phyloP scores from a whole-genome alignment of 768 basidiomycete species.

The Lentinula detonsa region DNA sequence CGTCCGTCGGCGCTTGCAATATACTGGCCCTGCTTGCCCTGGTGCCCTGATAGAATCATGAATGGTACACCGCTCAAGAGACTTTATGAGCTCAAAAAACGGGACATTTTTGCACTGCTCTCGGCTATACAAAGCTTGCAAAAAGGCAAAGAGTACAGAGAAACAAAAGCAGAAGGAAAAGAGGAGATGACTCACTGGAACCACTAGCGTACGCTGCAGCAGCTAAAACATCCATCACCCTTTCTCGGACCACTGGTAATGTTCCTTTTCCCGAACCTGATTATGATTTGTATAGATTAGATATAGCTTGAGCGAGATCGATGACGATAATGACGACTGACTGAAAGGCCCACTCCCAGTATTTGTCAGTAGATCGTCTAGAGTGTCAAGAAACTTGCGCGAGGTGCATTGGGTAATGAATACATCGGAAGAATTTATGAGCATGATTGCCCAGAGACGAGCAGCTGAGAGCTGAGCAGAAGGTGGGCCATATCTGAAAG shows the following conservation, averaged over 20 bases:
- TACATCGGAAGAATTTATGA: slow-evolving; percentile 68
- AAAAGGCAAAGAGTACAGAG: neutral
- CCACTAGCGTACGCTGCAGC: slow-evolving; percentile 73
- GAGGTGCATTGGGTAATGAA: slow-evolving; percentile 68
- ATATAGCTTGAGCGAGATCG: neutral
- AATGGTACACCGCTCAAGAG: neutral
- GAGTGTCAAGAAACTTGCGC: slow-evolving; percentile 72
- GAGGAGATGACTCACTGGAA: slow-evolving; percentile 26
- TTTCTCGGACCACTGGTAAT: slow-evolving; percentile 74
- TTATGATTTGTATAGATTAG: slow-evolving; percentile 30
- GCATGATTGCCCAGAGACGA: slow-evolving; percentile 85
- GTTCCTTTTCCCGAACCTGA: slow-evolving; percentile 35
- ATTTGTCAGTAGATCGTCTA: slow-evolving; percentile 46
- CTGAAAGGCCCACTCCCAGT: neutral
- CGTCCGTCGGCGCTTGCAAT: neutral
- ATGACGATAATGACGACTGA: neutral
- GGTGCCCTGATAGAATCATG: too few relatives aligned
- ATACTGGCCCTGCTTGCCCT: neutral
- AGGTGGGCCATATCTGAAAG: slow-evolving; percentile 63
- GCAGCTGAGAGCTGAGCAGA: slow-evolving; percentile 73
- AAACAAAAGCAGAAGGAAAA: neutral
- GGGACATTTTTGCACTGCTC: neutral
- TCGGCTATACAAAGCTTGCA: neutral
- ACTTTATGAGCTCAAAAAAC: neutral
- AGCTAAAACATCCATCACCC: slow-evolving; percentile 74